These are phyloP conservation scores for Diospyros kaki DNA, from an alignment of 148 eudicot species.

Conservation along the genomic window DNA sequence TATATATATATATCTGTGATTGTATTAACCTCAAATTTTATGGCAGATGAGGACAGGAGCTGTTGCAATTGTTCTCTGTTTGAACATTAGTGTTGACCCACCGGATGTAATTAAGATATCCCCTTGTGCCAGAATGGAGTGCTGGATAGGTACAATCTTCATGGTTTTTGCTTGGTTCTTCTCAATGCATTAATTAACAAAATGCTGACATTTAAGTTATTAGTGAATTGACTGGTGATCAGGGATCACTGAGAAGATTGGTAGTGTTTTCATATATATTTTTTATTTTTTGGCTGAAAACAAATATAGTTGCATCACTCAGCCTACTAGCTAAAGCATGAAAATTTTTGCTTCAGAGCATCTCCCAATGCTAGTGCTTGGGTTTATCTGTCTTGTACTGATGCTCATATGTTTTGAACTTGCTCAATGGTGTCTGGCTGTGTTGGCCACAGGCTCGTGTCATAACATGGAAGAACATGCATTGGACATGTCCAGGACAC, in stretches of 20 bases:
- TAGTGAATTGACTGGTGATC: background rate
- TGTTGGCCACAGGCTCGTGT: too few relatives aligned
- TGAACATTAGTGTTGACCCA: slow-evolving; percentile 86
- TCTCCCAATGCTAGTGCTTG: background rate
- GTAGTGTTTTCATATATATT: background rate
- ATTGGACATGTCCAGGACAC: too few relatives aligned
- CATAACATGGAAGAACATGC: too few relatives aligned
- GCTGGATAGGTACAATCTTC: slow-evolving; percentile 87
- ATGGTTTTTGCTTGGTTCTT: background rate
- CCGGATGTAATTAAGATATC: slow-evolving; percentile 97
- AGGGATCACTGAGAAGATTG: background rate
- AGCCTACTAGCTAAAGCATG: background rate
- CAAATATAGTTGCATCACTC: background rate
- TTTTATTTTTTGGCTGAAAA: background rate
- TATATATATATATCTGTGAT: background rate
- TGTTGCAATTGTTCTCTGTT: slow-evolving; percentile 90
- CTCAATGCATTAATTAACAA: background rate
- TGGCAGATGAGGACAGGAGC: slow-evolving; percentile 97
- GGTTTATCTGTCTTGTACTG: background rate
- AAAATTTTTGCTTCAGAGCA: background rate
- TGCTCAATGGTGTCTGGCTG: background rate
- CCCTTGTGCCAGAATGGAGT: slow-evolving; percentile 97
- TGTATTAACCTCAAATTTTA: slow-evolving; percentile 3
- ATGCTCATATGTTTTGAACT: background rate
- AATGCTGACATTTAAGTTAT: background rate